Percentiles rank a stretch among this genome's conserved stretches.
phyloP scores from a whole-genome alignment of 2,329 filamentous ascomycete genomes.

The Alternaria consortialis region DNA sequence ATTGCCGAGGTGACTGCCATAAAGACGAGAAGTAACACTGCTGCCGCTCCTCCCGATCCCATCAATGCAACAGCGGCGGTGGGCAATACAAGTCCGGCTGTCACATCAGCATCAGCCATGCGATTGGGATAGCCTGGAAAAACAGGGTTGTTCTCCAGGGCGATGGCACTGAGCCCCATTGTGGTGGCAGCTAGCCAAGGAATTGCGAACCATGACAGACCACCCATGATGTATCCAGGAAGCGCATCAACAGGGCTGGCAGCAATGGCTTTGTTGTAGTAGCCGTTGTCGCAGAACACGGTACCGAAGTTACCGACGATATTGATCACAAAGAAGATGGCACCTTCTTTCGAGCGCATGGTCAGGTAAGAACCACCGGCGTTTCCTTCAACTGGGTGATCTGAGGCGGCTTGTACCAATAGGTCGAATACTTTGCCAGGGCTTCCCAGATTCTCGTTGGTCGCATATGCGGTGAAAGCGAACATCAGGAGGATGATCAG shows the following conservation, averaged over 20 bases:
- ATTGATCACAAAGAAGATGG: conserved; percentile 92
- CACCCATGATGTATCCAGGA: conserved; percentile 87
- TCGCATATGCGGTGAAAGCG: conserved; percentile 81
- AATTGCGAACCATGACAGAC: conserved; percentile 90
- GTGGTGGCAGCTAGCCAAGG: conserved; percentile 90
- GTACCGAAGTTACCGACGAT: conserved; percentile 85
- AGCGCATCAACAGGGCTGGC: conserved; percentile 85
- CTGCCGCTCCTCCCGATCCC: conserved; percentile 81
- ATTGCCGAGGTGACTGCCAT: conserved; percentile 89
- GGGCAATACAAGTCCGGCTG: conserved; percentile 83
- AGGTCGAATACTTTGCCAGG: conserved; percentile 81
- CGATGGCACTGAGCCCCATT: conserved; percentile 82
- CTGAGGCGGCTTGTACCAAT: conserved; percentile 71
- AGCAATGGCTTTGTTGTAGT: conserved; percentile 94
- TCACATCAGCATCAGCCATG: conserved; percentile 77
- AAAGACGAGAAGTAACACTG: conserved; percentile 82
- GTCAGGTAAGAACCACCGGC: conserved; percentile 84
- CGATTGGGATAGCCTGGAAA: conserved; percentile 79
- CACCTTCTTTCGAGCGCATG: conserved; percentile 82
- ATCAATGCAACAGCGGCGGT: conserved; percentile 85
- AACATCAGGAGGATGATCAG: conserved; percentile 88
- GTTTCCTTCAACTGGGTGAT: conserved; percentile 82
- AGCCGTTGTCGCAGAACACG: conserved; percentile 84
- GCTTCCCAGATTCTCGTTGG: conserved; percentile 75
- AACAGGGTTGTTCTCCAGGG: conserved; percentile 75